Evolutionary conservation across 305 asterid genomes (phyloP).

Genomic region (Fraxinus latifolia): DNA sequence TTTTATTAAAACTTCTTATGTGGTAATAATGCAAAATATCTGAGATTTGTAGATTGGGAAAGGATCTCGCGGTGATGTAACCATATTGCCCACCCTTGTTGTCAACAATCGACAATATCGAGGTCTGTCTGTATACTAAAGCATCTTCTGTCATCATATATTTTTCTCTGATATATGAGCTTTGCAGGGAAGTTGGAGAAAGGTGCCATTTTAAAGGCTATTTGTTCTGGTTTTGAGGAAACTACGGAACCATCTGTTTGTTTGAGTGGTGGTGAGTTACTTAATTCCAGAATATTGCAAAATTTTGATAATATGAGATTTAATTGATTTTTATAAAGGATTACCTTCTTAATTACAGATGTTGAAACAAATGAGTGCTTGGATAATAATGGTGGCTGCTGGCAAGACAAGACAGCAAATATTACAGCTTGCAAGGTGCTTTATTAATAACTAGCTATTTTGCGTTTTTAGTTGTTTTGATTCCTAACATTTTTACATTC

Average conservation of each 20-base stretch:
- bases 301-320: conserved; percentile 6
- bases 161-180: conserved; percentile 22
- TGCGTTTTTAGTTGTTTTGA: conserved; percentile 4
- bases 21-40: conserved; percentile 23
- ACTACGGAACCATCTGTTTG: conserved; percentile 97
- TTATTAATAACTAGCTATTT: conserved; percentile 11
- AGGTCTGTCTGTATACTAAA: conserved; percentile 46
- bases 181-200: conserved; percentile 86
- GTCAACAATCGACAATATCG: conserved; percentile 93
- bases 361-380: conserved; percentile 94
- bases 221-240: conserved; percentile 96
- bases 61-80: conserved; percentile 98
- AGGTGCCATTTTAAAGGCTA: conserved; percentile 84
- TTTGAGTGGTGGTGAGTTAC: conserved; percentile 69
- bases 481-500: conserved; percentile 21
- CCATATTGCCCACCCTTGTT: conserved; percentile 94
- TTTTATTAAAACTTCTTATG: not conserved
- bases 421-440: conserved; percentile 93
- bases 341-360: conserved; percentile 43
- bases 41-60: conserved; percentile 72
- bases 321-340: not conserved
- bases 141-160: no score
- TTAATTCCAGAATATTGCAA: conserved; percentile 7
- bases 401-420: conserved; percentile 72
- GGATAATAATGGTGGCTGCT: conserved; percentile 93